Percentiles rank a stretch among this genome's conserved stretches.
These are phyloP conservation scores for Malus hybrid DNA, from an alignment of 331 rosid genomes.

Conservation along the genomic window DNA sequence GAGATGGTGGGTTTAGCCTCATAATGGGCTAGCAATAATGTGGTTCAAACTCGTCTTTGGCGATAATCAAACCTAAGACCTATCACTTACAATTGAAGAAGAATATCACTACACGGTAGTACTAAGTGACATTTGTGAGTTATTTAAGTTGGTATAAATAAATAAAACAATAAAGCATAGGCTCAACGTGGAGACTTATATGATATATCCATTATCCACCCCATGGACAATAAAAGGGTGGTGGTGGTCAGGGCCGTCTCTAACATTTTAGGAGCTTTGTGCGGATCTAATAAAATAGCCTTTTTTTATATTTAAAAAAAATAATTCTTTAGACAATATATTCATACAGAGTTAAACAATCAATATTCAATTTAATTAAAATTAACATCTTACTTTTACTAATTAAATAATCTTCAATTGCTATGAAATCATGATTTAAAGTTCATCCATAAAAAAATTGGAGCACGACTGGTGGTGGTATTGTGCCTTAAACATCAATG, in stretches of 20 bases:
- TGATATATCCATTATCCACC: not conserved
- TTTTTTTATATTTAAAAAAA: too few relatives aligned
- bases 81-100: not conserved
- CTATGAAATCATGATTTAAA: too few relatives aligned
- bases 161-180: not conserved
- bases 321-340: too few relatives aligned
- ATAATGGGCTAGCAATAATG: too few relatives aligned
- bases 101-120: too few relatives aligned
- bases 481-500: conserved; percentile 37
- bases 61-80: fast-evolving
- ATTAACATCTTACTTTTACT: too few relatives aligned
- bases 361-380: too few relatives aligned
- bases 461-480: not conserved
- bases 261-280: too few relatives aligned
- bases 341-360: too few relatives aligned
- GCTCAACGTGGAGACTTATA: not conserved
- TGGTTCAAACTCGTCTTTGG: fast-evolving
- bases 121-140: not conserved
- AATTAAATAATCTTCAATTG: too few relatives aligned
- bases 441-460: too few relatives aligned
- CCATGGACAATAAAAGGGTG: conserved; percentile 20
- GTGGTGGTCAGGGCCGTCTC: not conserved
- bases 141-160: not conserved
- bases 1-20: fast-evolving
- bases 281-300: too few relatives aligned